These are phyloP conservation scores for Monosporozyma aerobia DNA, from an alignment of 805 yeast genomes.

Conservation along the genomic window DNA sequence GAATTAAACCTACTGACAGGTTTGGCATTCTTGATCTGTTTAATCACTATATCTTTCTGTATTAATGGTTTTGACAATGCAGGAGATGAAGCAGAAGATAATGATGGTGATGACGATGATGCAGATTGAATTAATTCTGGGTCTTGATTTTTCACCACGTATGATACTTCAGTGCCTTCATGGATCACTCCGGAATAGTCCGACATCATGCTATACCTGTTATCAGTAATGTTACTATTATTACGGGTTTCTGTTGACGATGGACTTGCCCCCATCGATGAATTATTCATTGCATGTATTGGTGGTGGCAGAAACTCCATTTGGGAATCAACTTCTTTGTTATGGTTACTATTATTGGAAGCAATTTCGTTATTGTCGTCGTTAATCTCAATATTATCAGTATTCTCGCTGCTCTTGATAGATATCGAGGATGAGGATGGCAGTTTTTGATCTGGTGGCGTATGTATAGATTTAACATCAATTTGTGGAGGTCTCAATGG, in stretches of 20 bases:
- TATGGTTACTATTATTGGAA: background rate
- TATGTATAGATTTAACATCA: background rate
- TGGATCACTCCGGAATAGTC: constrained; percentile 27
- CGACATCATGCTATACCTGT: constrained; percentile 22
- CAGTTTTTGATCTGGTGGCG: background rate
- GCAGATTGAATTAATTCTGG: background rate
- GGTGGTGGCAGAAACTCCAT: background rate
- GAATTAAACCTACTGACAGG: constrained; percentile 16
- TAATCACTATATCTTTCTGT: constrained; percentile 11
- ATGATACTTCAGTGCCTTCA: constrained; percentile 27
- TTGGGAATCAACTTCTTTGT: background rate
- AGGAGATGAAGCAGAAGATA: too few relatives aligned
- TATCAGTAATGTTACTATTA: background rate
- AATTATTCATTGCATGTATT: background rate
- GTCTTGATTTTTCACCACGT: constrained; percentile 16
- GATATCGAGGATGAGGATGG: background rate
- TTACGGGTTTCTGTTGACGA: background rate
- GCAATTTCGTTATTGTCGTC: background rate
- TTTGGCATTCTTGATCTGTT: constrained; percentile 15
- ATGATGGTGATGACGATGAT: background rate
- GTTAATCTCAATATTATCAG: background rate
- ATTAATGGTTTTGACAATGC: background rate
- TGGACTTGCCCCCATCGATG: background rate
- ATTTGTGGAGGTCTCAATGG: background rate
- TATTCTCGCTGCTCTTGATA: background rate